Evolutionary conservation across 2,329 filamentous ascomycete species (phyloP).

Genomic region (Lachnellula hyalina): DNA sequence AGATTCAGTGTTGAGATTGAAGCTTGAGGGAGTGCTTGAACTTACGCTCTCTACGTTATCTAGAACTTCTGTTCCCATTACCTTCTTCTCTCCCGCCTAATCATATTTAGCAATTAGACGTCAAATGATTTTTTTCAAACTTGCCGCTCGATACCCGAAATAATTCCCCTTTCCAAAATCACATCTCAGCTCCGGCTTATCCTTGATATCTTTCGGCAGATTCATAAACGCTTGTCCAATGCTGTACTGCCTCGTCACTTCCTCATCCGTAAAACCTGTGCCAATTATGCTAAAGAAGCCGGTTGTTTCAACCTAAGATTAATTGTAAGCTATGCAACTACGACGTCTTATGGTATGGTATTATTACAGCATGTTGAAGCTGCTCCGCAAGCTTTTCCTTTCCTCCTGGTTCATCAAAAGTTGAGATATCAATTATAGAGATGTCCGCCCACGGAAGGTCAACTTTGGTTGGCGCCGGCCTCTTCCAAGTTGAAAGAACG

Average conservation of each 20-base stretch:
- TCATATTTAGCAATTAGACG: neutral
- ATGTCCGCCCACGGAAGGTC: conserved; percentile 42
- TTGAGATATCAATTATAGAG: conserved; percentile 44
- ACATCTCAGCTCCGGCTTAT: conserved; percentile 45
- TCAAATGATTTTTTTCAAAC: neutral
- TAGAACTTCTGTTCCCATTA: conserved; percentile 35
- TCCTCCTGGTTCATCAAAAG: conserved; percentile 42
- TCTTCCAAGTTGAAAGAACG: conserved; percentile 24
- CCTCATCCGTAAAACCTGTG: conserved; percentile 52
- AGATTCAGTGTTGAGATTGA: neutral
- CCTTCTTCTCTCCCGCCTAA: conserved; percentile 8
- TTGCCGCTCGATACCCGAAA: conserved; percentile 44
- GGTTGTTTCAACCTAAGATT: conserved; percentile 31
- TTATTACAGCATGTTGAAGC: conserved; percentile 42
- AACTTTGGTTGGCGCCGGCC: conserved; percentile 26
- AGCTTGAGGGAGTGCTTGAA: neutral
- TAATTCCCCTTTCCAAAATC: conserved; percentile 48
- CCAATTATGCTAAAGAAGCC: conserved; percentile 59
- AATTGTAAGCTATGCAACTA: conserved; percentile 8
- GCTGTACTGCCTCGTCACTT: conserved; percentile 54
- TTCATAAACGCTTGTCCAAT: conserved; percentile 53
- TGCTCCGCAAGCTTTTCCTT: conserved; percentile 45
- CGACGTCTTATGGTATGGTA: conserved; percentile 7
- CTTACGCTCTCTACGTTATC: conserved; percentile 48
- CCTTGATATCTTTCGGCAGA: conserved; percentile 49